Evolutionary conservation across 371 early-diverging fungal genomes (phyloP).

Genomic region (Pancytospora philotis): DNA sequence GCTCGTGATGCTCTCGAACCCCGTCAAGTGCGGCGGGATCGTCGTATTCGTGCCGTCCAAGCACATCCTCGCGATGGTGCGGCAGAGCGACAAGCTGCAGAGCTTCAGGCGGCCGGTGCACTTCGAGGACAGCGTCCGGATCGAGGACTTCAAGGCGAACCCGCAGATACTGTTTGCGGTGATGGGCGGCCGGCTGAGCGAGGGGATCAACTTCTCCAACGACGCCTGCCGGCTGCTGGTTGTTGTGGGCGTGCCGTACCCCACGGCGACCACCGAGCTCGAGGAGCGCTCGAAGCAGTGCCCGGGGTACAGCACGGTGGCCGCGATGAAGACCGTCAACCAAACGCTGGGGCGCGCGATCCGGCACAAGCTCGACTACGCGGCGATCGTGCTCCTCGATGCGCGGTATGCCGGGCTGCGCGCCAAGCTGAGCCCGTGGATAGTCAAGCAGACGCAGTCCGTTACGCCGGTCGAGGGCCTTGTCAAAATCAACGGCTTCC

Average conservation of each 20-base stretch:
- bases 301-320: conserved; percentile 37
- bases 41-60: conserved; percentile 59
- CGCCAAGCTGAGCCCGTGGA: conserved; percentile 49
- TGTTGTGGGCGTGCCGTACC: conserved; percentile 76
- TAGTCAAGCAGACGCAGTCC: conserved; percentile 23
- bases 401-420: conserved; percentile 58
- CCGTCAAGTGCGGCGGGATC: conserved; percentile 49
- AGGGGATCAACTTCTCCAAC: conserved; percentile 76
- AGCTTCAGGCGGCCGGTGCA: conserved; percentile 17
- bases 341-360: conserved; percentile 79
- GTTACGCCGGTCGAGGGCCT: conserved; percentile 19
- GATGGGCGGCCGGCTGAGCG: conserved; percentile 85
- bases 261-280: conserved; percentile 67
- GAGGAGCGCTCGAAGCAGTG: conserved; percentile 56
- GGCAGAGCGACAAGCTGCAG: conserved; percentile 9
- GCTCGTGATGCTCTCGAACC: conserved; percentile 27
- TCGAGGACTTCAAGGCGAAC: conserved; percentile 31
- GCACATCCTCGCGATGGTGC: conserved; percentile 39
- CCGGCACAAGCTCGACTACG: conserved; percentile 71
- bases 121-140: conserved; percentile 44
- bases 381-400: conserved; percentile 63
- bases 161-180: conserved; percentile 74
- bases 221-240: conserved; percentile 62
- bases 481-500: conserved; percentile 11
- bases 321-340: conserved; percentile 77